Conservation (phyloP, 1,284 basidiomycete genomes). For the Ustilago trichophora region DNA sequence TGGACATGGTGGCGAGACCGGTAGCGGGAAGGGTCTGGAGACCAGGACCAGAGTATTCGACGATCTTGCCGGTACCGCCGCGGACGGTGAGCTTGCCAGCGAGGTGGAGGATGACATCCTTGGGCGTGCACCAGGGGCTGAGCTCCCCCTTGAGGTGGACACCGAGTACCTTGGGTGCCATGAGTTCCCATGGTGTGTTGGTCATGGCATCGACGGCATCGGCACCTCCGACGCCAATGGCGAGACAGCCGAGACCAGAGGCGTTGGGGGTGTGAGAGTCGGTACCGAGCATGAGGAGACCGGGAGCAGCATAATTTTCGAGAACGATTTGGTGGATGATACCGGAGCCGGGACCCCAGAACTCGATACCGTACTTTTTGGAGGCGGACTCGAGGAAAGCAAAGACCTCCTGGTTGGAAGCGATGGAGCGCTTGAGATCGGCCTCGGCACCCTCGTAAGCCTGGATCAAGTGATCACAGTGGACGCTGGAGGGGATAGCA, state of each 20-base stretch:
- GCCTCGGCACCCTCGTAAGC: slow-evolving; percentile 78
- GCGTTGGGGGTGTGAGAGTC: slow-evolving; percentile 99
- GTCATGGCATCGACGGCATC: slow-evolving; percentile 99
- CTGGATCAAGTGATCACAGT: slow-evolving; percentile 84
- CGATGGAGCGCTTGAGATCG: slow-evolving; percentile 84
- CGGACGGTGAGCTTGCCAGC: slow-evolving; percentile 93
- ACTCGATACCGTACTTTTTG: slow-evolving; percentile 83
- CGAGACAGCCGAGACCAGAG: slow-evolving; percentile 95
- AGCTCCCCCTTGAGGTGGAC: slow-evolving; percentile 89
- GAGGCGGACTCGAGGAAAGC: slow-evolving; percentile 96
- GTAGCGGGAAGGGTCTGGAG: slow-evolving; percentile 91
- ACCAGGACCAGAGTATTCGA: slow-evolving; percentile 98
- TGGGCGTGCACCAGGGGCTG: slow-evolving; percentile 91
- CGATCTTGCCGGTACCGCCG: slow-evolving; percentile 94
- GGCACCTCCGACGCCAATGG: slow-evolving; percentile 97
- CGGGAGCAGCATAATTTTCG: slow-evolving; percentile 88
- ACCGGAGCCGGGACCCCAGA: slow-evolving; percentile 85
- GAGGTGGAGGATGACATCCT: slow-evolving; percentile 94
- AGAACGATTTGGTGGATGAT: slow-evolving; percentile 99
- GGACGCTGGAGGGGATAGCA: slow-evolving; percentile 87
- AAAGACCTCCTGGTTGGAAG: slow-evolving; percentile 94
- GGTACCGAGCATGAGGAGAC: slow-evolving; percentile 72
- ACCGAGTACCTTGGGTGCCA: slow-evolving; percentile 84
- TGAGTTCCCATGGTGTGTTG: slow-evolving; percentile 96
- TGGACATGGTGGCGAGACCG: slow-evolving; percentile 91